A percentile compares a stretch with the other conserved stretches of the same genome.
phyloP scores from a whole-genome alignment of 192 early-diverging fungal genomes.

The Coemansia sp. region DNA sequence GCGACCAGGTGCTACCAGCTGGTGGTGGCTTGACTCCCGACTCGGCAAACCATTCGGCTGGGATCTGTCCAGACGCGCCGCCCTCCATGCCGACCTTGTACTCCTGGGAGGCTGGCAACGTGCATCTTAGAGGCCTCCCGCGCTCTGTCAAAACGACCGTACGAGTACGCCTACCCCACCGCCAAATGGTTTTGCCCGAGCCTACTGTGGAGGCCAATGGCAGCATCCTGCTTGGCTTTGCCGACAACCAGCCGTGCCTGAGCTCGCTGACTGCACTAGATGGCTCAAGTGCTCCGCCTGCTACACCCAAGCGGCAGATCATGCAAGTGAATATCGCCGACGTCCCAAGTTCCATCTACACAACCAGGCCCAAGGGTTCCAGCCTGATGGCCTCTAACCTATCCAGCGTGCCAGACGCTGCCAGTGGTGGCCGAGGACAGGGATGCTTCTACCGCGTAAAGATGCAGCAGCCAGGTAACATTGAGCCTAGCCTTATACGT shows the following conservation, averaged over 20 bases:
- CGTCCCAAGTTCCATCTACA: slow-evolving; percentile 1
- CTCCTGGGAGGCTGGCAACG: slow-evolving; percentile 13
- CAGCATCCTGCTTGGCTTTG: slow-evolving; percentile 4
- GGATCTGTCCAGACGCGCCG: background rate
- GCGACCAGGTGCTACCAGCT: background rate
- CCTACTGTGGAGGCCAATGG: background rate
- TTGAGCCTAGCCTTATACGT: slow-evolving; percentile 4
- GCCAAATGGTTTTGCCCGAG: slow-evolving; percentile 7
- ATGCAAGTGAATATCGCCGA: slow-evolving; percentile 5
- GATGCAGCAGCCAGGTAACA: slow-evolving; percentile 12
- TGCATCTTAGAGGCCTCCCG: slow-evolving; percentile 13
- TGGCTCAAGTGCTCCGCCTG: background rate
- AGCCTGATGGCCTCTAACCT: background rate
- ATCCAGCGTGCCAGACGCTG: background rate
- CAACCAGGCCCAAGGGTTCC: background rate
- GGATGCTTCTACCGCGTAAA: slow-evolving; percentile 11
- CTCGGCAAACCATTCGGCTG: background rate
- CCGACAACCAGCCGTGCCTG: background rate
- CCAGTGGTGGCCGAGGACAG: background rate
- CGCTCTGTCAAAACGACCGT: slow-evolving; percentile 15
- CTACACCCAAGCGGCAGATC: background rate
- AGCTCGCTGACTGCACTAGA: background rate
- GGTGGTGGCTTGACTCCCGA: background rate
- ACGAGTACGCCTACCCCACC: slow-evolving; percentile 22
- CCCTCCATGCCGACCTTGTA: slow-evolving; percentile 2